phyloP scores from a whole-genome alignment of 192 early-diverging fungal genomes.

The Pilaira anomala region DNA sequence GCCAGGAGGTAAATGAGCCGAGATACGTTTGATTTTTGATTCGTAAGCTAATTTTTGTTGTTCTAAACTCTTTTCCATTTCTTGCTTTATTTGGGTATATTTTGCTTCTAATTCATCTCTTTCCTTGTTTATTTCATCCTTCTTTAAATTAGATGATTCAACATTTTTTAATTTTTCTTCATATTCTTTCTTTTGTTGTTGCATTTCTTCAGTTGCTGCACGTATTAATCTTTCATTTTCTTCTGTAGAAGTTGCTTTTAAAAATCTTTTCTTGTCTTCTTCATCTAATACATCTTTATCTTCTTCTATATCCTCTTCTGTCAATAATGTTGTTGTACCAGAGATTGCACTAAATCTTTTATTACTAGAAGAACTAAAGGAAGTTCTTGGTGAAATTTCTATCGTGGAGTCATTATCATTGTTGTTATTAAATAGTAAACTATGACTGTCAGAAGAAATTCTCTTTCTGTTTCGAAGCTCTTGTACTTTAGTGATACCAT shows the following conservation, averaged over 20 bases:
- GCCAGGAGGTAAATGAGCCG: constrained; percentile 29
- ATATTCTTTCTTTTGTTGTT: constrained; percentile 49
- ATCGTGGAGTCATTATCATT: constrained; percentile 18
- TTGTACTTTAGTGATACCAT: constrained; percentile 50
- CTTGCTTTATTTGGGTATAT: constrained; percentile 43
- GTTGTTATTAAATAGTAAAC: constrained; percentile 5
- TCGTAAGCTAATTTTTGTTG: constrained; percentile 53
- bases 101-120: constrained; percentile 30
- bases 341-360: constrained; percentile 3
- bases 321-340: neutral
- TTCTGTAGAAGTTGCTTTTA: constrained; percentile 1
- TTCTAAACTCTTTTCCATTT: constrained; percentile 50
- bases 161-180: constrained; percentile 47
- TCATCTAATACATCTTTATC: constrained; percentile 6
- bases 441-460: constrained; percentile 36
- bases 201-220: constrained; percentile 49
- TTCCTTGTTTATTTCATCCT: constrained; percentile 33
- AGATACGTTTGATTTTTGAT: constrained; percentile 46
- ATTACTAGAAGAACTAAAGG: constrained; percentile 4
- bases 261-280: neutral
- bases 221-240: constrained; percentile 39
- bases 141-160: constrained; percentile 40
- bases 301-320: too few species aligned
- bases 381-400: constrained; percentile 9
- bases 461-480: constrained; percentile 39